phyloP scores from a whole-genome alignment of 768 basidiomycete genomes.

The Tulasnella calospora region DNA sequence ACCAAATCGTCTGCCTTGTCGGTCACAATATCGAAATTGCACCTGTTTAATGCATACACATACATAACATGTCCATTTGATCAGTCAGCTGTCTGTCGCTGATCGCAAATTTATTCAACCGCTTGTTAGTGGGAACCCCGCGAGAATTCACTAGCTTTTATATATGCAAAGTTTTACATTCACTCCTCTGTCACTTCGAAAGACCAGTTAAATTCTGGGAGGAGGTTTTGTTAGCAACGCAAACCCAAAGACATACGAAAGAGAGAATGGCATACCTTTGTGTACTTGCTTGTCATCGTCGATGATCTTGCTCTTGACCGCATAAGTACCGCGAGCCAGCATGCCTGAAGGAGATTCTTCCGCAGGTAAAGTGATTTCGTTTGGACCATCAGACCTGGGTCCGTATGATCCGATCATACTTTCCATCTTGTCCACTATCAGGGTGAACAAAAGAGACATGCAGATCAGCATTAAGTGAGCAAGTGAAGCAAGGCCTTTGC shows the following conservation, averaged over 20 bases:
- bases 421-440: conserved; percentile 84
- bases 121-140: too few species aligned
- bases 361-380: conserved; percentile 70
- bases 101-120: too few species aligned
- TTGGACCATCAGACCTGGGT: conserved; percentile 60
- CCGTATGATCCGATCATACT: conserved; percentile 95
- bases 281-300: conserved; percentile 84
- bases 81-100: too few species aligned
- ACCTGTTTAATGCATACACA: too few species aligned
- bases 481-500: background rate
- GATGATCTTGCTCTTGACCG: conserved; percentile 72
- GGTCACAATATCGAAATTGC: too few species aligned
- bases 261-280: conserved; percentile 50
- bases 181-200: conserved; percentile 94
- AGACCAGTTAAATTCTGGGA: conserved; percentile 73
- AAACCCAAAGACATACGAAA: background rate
- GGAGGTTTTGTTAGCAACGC: conserved; percentile 18
- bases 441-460: too few species aligned
- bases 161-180: too few species aligned
- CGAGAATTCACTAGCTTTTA: too few species aligned
- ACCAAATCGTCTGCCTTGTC: too few species aligned
- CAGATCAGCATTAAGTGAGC: background rate
- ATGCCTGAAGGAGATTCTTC: conserved; percentile 68
- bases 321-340: conserved; percentile 78
- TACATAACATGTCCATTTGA: too few species aligned